These are phyloP conservation scores for Flaveria bidentis DNA, from an alignment of 129 eudicot genomes.

Conservation along the genomic window DNA sequence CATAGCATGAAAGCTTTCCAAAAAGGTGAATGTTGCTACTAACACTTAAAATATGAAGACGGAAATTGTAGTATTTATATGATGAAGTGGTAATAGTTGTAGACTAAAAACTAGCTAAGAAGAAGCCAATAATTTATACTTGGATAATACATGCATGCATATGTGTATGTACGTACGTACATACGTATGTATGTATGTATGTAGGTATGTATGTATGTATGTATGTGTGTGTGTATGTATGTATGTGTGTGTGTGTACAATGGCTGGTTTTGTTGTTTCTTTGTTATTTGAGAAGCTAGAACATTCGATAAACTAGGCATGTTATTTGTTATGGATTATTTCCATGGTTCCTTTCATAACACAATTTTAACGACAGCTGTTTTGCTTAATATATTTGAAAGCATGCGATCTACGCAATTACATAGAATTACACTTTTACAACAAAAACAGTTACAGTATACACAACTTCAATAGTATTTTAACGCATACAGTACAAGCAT, in stretches of 20 bases:
- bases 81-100: not conserved
- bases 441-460: not conserved
- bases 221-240: too few species aligned
- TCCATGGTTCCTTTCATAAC: not conserved
- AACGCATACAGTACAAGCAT: not conserved
- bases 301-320: not conserved
- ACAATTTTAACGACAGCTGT: not conserved
- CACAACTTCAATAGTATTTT: constrained; percentile 1
- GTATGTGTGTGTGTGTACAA: not conserved
- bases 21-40: not conserved
- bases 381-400: not conserved
- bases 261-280: not conserved
- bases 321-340: not conserved
- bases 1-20: constrained; percentile 5
- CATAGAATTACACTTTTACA: constrained; percentile 6
- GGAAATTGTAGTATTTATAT: not conserved
- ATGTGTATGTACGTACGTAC: not conserved
- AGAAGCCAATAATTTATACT: not conserved
- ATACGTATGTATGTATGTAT: too few species aligned
- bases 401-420: not conserved
- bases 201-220: too few species aligned
- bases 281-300: constrained; percentile 2
- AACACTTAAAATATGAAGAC: not conserved
- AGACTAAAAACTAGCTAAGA: not conserved
- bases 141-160: not conserved